Evolutionary conservation across 2,329 filamentous ascomycete genomes (phyloP).

Genomic region (Fusarium nelsonii): DNA sequence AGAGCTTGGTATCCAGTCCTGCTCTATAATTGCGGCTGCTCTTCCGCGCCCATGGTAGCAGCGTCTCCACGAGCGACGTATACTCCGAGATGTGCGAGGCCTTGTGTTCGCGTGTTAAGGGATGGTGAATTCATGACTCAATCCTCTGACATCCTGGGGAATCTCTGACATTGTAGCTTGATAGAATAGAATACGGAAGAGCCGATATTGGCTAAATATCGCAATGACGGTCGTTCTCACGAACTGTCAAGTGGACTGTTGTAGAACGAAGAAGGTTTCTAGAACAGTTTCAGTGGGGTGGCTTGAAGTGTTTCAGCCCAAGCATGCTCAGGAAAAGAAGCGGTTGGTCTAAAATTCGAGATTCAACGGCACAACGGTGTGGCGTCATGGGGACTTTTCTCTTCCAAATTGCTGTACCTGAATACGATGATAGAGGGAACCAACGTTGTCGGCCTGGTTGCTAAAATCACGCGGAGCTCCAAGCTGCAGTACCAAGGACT

Average conservation of each 20-base stretch:
- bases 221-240: constrained; percentile 7
- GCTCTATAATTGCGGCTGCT: constrained; percentile 34
- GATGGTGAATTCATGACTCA: too few relatives aligned
- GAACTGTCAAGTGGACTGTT: constrained; percentile 34
- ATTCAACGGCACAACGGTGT: constrained; percentile 40
- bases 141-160: background rate
- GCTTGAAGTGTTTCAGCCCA: constrained; percentile 44
- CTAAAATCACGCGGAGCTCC: constrained; percentile 39
- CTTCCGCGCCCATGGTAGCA: constrained; percentile 39
- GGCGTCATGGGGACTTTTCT: constrained; percentile 33
- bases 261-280: constrained; percentile 46
- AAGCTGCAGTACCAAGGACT: constrained; percentile 35
- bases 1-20: constrained; percentile 33
- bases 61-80: constrained; percentile 32
- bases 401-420: background rate
- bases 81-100: background rate
- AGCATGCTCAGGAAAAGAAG: constrained; percentile 32
- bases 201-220: constrained; percentile 6
- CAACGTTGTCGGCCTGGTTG: constrained; percentile 10
- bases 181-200: constrained; percentile 7
- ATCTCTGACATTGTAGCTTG: background rate
- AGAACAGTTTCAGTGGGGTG: constrained; percentile 45
- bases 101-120: background rate
- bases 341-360: constrained; percentile 40
- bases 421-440: constrained; percentile 36